phyloP scores from a whole-genome alignment of 768 basidiomycete species.

The Fomitopsis serialis region DNA sequence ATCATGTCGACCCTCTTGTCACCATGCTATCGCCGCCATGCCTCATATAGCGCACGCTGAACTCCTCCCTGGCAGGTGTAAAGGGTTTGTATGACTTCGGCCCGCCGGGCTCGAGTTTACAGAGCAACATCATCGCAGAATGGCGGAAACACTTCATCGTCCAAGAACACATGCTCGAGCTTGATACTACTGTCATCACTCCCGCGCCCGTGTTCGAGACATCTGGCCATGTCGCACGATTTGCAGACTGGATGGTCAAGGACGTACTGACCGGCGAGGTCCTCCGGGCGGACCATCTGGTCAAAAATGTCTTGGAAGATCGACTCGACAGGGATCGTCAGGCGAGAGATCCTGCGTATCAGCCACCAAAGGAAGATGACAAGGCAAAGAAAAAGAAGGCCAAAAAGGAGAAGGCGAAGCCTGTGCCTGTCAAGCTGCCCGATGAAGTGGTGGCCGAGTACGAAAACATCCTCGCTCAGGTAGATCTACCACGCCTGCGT shows the following conservation, averaged over 20 bases:
- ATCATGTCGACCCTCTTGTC: neutral
- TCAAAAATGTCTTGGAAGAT: slow-evolving; percentile 88
- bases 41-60: neutral
- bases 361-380: slow-evolving; percentile 42
- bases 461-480: slow-evolving; percentile 83
- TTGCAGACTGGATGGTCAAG: slow-evolving; percentile 99
- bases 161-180: slow-evolving; percentile 97
- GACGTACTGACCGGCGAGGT: slow-evolving; percentile 94
- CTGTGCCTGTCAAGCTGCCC: slow-evolving; percentile 60
- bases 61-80: slow-evolving; percentile 53
- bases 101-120: slow-evolving; percentile 90
- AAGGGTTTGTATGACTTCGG: slow-evolving; percentile 98
- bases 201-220: slow-evolving; percentile 92
- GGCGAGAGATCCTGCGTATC: slow-evolving; percentile 71
- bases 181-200: slow-evolving; percentile 98
- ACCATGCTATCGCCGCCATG: neutral
- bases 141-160: slow-evolving; percentile 99
- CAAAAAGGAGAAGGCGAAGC: slow-evolving; percentile 76
- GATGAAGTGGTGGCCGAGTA: slow-evolving; percentile 76
- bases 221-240: slow-evolving; percentile 95
- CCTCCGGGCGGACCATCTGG: slow-evolving; percentile 93
- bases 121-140: slow-evolving; percentile 93
- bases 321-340: slow-evolving; percentile 87
- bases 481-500: slow-evolving; percentile 22
- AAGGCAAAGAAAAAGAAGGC: slow-evolving; percentile 67